Base-by-base conservation (phyloP, 192 early-diverging fungal species). In the Coemansia guatemalensis region DNA sequence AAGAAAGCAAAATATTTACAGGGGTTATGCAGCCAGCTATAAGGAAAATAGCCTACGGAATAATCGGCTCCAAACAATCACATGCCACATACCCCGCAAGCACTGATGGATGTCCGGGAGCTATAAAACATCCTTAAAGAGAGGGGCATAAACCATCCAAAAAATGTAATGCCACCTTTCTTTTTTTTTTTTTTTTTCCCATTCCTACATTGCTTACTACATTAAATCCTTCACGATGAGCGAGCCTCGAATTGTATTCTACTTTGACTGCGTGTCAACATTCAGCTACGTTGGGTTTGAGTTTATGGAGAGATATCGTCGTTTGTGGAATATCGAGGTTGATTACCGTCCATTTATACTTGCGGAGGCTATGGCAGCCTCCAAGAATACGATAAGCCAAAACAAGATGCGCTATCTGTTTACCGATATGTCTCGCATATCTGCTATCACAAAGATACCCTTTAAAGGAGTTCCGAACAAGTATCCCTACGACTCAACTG, bases 221-320 rank as follows among this genome's bases (percentile, higher is more conserved):
- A 39, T n/a, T 8, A 12, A 39, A 39, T 12, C 9, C 9, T 39
- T 1, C 9, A 9, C 11, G 8, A 65, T 53, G 35, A 14, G 29
- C 1, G 17, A 60, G 48, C 32, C 65, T 14, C 44, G 48, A 8
- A 73, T 73, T 35, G 63, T 72, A 32, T 78, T 72, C 25, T 78
- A 78, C 59, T 78, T 78, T 69, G 75, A 78, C 59, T 62, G 44
- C 21, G 65, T 59, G 20, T 78, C 75, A 39, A 26, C 63, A 18
- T 78, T 69, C 63, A 78, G 75, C 62, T 78, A 78, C 62, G 64
- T 78, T 6, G 75, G 75, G 11, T 78, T 78, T 27, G 75, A 78
- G 69, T 78, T 78, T 62, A 78, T 78, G 75, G 75, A 78, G 50
- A 66, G 53, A 33, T 78, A 78, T 63, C 53, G 52, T 20, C 18